Evolutionary conservation across 306 rosid species (phyloP).

Genomic region (Rosa multiflora): DNA sequence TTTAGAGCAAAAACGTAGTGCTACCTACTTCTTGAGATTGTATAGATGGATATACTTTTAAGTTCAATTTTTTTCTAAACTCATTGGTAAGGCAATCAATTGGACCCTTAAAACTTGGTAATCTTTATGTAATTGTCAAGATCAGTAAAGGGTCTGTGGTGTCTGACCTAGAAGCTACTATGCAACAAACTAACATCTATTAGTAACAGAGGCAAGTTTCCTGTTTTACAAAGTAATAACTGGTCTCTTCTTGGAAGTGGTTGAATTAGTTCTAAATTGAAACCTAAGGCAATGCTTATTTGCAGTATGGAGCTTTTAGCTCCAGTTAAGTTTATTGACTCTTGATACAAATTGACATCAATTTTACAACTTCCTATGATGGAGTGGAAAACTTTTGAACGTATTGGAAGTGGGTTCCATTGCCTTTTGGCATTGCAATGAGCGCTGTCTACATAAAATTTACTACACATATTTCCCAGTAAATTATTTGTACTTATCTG

Average conservation of each 20-base stretch:
- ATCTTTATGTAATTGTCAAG: not conserved
- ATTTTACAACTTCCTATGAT: not conserved
- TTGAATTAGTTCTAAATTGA: not conserved
- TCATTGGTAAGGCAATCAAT: not conserved
- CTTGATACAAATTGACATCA: not conserved
- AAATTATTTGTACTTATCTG: not conserved
- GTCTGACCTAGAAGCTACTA: not conserved
- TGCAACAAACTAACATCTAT: conserved; percentile 4
- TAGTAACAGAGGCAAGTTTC: not conserved
- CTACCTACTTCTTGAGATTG: not conserved
- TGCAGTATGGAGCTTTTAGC: not conserved
- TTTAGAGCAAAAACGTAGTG: not conserved
- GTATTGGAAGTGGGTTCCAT: not conserved
- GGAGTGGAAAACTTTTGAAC: not conserved
- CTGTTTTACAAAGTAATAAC: not conserved
- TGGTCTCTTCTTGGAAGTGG: not conserved
- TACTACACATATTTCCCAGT: not conserved
- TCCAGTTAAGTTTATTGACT: not conserved
- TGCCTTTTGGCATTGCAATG: not conserved
- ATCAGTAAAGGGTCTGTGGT: not conserved
- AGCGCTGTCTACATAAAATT: not conserved
- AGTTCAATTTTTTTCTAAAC: not conserved
- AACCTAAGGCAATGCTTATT: not conserved
- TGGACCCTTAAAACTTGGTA: not conserved
- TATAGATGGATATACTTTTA: too few species aligned